These are phyloP conservation scores for Metschnikowia matae DNA, from an alignment of 805 yeast species.

Conservation along the genomic window DNA sequence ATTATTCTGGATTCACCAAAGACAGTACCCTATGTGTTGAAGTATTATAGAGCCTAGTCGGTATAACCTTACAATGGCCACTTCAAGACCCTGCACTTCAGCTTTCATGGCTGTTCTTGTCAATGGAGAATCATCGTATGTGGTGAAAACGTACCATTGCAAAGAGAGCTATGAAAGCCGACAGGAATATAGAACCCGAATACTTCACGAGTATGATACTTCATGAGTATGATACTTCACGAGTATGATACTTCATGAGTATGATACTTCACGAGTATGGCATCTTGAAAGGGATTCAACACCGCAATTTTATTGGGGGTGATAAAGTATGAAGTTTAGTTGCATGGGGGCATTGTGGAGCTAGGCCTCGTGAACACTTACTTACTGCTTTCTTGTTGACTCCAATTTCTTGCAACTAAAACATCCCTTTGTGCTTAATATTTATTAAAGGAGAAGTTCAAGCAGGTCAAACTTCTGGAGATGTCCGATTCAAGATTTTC, in stretches of 20 bases:
- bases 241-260: too few species aligned
- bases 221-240: too few species aligned
- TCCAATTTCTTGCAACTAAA: background rate
- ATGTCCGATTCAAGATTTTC: conserved; percentile 36
- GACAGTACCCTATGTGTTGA: too few species aligned
- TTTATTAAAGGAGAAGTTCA: too few species aligned
- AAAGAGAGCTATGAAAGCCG: conserved; percentile 38
- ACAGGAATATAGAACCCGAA: conserved; percentile 36
- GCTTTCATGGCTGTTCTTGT: too few species aligned
- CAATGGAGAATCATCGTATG: conserved; percentile 21
- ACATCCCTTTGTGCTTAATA: background rate
- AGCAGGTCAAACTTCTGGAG: background rate
- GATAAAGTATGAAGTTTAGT: conserved; percentile 25
- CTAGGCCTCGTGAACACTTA: background rate
- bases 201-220: conserved; percentile 40
- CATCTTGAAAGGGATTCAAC: conserved; percentile 24
- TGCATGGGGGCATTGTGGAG: conserved; percentile 18
- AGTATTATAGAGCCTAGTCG: too few species aligned
- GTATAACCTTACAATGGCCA: too few species aligned
- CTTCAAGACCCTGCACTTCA: too few species aligned
- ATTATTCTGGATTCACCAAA: too few species aligned
- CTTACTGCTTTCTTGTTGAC: background rate
- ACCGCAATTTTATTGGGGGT: conserved; percentile 35
- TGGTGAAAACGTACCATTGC: conserved; percentile 43
- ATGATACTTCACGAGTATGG: too few species aligned